phyloP scores from a whole-genome alignment of 75 land plant genomes.

The Picea glauca region DNA sequence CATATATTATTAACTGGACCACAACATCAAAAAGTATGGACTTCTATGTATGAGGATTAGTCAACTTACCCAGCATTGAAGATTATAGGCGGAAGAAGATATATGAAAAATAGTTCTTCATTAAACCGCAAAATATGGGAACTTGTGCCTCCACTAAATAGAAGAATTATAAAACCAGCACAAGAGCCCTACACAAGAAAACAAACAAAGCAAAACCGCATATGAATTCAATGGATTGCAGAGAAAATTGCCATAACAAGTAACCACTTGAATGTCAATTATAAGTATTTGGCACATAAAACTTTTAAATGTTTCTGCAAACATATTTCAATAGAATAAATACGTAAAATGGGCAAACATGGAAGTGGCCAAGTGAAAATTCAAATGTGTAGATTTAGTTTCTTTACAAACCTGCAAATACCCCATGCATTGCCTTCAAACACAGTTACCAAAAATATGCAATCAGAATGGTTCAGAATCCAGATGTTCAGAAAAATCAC shows the following conservation, averaged over 20 bases:
- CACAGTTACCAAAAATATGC: too few relatives aligned
- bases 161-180: conserved; percentile 20
- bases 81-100: conserved; percentile 37
- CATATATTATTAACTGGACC: background rate
- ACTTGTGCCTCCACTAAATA: conserved; percentile 16
- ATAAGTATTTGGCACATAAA: background rate
- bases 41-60: background rate
- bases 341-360: background rate
- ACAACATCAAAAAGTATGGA: background rate
- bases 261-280: background rate
- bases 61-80: conserved; percentile 30
- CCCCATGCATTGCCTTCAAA: too few relatives aligned
- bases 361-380: background rate
- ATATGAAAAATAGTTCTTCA: conserved; percentile 27
- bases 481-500: too few relatives aligned
- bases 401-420: too few relatives aligned
- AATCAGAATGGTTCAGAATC: too few relatives aligned
- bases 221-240: background rate
- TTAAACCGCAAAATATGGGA: conserved; percentile 24
- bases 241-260: background rate
- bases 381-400: too few relatives aligned
- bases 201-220: background rate
- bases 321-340: conserved; percentile 1
- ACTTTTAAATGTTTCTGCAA: background rate
- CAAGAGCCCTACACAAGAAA: conserved; percentile 13